Evolutionary conservation across 805 yeast genomes (phyloP).

Genomic region (Saccharomycopsis schoenii): DNA sequence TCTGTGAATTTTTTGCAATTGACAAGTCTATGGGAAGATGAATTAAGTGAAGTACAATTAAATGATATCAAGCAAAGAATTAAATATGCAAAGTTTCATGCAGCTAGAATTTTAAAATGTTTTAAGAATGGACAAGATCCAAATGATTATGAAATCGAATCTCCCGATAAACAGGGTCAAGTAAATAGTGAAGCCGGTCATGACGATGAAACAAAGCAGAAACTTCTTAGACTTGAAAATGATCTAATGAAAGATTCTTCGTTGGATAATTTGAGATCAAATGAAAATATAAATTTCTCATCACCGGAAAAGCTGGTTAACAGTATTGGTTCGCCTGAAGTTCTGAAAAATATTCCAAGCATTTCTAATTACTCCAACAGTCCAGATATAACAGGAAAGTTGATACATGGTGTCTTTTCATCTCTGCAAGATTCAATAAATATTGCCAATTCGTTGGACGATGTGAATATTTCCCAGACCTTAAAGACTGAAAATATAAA

Average conservation of each 20-base stretch:
- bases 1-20: conserved; percentile 44
- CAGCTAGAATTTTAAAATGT: conserved; percentile 45
- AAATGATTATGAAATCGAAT: conserved; percentile 39
- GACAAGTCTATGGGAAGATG: conserved; percentile 33
- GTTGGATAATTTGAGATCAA: background rate
- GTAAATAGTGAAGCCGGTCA: conserved; percentile 2
- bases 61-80: conserved; percentile 28
- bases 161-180: conserved; percentile 10
- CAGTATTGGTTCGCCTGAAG: background rate
- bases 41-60: conserved; percentile 15
- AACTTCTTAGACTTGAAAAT: background rate
- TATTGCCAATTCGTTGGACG: background rate
- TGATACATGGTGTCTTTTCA: background rate
- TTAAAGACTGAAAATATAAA: background rate
- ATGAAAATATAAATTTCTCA: background rate
- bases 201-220: background rate
- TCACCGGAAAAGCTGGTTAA: too few species aligned
- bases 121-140: conserved; percentile 45
- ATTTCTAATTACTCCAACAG: too few species aligned
- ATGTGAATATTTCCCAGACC: background rate
- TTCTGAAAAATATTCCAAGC: background rate
- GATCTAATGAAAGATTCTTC: conserved; percentile 16
- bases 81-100: conserved; percentile 55
- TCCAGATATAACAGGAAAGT: too few species aligned
- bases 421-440: background rate